A percentile compares a stretch with the other conserved stretches of the same genome.
Evolutionary conservation across 768 basidiomycete species (phyloP).

Genomic region (Auriscalpium orientale): DNA sequence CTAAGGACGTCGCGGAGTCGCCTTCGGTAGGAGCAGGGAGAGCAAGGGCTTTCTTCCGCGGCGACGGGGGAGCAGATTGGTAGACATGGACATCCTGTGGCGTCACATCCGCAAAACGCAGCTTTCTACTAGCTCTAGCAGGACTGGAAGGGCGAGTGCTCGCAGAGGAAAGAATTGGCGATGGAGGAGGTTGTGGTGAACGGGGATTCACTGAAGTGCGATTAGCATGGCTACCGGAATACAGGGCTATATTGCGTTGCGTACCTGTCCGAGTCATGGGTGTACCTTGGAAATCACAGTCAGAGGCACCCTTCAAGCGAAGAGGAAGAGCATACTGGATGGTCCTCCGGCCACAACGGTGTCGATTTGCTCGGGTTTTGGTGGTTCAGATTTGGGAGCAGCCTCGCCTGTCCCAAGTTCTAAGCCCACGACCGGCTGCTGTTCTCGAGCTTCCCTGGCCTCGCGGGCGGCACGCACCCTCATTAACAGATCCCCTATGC

Average conservation of each 20-base stretch:
- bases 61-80: slow-evolving; percentile 74
- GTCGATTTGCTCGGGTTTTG: background rate
- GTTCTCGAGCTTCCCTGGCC: slow-evolving; percentile 16
- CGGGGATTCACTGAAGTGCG: background rate
- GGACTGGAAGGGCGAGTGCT: slow-evolving; percentile 55
- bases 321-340: background rate
- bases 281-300: background rate
- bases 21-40: slow-evolving; percentile 42
- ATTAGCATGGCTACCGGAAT: background rate
- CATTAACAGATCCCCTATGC: slow-evolving; percentile 53
- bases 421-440: background rate
- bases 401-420: background rate
- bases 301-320: background rate
- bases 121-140: slow-evolving; percentile 32
- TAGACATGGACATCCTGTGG: slow-evolving; percentile 77
- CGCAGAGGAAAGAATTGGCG: slow-evolving; percentile 39
- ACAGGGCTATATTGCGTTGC: background rate
- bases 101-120: slow-evolving; percentile 72
- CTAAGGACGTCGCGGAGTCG: slow-evolving; percentile 28
- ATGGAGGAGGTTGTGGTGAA: slow-evolving; percentile 11
- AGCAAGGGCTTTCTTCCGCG: slow-evolving; percentile 50
- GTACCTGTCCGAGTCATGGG: background rate
- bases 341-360: background rate
- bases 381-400: background rate
- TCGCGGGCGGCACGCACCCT: slow-evolving; percentile 44